These are phyloP conservation scores for Aspergillus hancockii DNA, from an alignment of 495 filamentous ascomycete genomes.

Conservation along the genomic window DNA sequence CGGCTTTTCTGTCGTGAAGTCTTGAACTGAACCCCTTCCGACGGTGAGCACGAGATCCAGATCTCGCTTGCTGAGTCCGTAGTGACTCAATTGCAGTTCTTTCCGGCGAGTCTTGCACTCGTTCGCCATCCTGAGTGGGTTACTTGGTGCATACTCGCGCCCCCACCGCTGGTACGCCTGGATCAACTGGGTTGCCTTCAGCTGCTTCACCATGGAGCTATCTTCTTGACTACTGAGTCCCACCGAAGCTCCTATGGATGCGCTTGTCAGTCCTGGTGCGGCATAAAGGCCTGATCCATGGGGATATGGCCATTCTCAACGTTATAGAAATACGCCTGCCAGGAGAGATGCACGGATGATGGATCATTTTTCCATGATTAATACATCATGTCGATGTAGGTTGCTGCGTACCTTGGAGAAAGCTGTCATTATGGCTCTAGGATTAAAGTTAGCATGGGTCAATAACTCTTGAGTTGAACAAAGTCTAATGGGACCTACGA, in stretches of 20 bases:
- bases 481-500: neutral
- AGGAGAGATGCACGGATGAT: slow-evolving; percentile 82
- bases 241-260: too few species aligned
- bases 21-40: slow-evolving; percentile 81
- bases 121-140: slow-evolving; percentile 78
- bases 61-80: slow-evolving; percentile 82
- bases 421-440: slow-evolving; percentile 62
- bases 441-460: neutral
- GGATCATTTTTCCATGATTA: slow-evolving; percentile 85
- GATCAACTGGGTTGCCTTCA: slow-evolving; percentile 75
- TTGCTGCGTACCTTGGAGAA: slow-evolving; percentile 81
- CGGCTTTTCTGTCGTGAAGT: slow-evolving; percentile 67
- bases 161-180: slow-evolving; percentile 88
- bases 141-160: slow-evolving; percentile 84
- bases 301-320: slow-evolving; percentile 89
- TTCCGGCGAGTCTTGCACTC: slow-evolving; percentile 61
- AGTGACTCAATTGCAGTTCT: slow-evolving; percentile 77
- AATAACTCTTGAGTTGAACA: too few species aligned
- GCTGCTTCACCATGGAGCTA: slow-evolving; percentile 76
- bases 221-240: neutral
- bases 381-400: slow-evolving; percentile 96
- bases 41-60: slow-evolving; percentile 77
- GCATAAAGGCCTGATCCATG: neutral
- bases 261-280: too few species aligned
- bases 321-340: slow-evolving; percentile 92